phyloP scores from a whole-genome alignment of 805 yeast species.

The Yamadazyma olivae region DNA sequence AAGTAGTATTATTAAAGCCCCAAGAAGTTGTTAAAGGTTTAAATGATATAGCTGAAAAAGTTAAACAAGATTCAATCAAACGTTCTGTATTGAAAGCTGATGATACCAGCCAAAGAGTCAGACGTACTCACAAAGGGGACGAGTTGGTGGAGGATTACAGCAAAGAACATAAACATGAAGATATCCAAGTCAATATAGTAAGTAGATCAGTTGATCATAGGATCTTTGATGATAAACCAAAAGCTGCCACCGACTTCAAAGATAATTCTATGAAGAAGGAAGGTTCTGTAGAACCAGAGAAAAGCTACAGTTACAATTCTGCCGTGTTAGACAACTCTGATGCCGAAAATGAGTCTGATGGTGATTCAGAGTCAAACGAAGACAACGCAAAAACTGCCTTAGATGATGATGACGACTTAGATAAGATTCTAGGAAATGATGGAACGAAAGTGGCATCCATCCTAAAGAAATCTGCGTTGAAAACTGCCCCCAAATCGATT shows the following conservation, averaged over 20 bases:
- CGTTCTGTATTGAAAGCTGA: constrained; percentile 64
- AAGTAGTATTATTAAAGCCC: constrained; percentile 61
- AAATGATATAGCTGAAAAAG: constrained; percentile 65
- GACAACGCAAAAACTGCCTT: constrained; percentile 13
- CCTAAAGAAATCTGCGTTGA: constrained; percentile 13
- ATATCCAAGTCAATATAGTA: constrained; percentile 24
- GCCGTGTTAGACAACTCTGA: constrained; percentile 21
- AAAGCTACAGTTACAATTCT: constrained; percentile 16
- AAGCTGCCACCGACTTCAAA: not conserved
- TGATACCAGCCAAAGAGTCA: constrained; percentile 56
- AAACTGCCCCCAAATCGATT: constrained; percentile 1
- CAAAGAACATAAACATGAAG: constrained; percentile 23
- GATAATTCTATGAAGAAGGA: not conserved
- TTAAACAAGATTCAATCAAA: constrained; percentile 63
- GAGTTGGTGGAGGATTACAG: constrained; percentile 57
- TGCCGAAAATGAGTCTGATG: constrained; percentile 21
- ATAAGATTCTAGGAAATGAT: constrained; percentile 23
- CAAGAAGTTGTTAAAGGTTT: constrained; percentile 82
- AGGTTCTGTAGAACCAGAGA: not conserved
- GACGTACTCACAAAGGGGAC: constrained; percentile 87
- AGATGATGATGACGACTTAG: constrained; percentile 33
- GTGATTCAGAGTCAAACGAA: constrained; percentile 11
- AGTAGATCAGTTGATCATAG: constrained; percentile 37
- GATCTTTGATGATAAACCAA: constrained; percentile 19
- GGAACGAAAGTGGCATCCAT: constrained; percentile 2